Evolutionary conservation across 768 basidiomycete genomes (phyloP).

Genomic region (Ramaria rubella): DNA sequence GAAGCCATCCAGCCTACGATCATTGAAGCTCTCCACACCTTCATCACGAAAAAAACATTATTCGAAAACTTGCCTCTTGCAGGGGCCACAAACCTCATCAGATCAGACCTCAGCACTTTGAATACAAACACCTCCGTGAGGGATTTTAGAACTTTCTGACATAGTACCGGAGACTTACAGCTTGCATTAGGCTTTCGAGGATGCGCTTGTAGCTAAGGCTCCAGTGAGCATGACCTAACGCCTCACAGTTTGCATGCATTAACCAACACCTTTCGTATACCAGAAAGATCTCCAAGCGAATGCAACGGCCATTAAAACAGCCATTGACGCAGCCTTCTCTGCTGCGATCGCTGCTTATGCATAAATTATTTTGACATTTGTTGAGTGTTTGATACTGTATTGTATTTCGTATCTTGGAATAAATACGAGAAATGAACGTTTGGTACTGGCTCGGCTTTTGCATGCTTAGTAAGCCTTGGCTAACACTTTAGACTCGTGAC

Average conservation of each 20-base stretch:
- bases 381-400: not conserved
- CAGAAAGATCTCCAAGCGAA: not conserved
- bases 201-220: not conserved
- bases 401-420: not conserved
- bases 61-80: not conserved
- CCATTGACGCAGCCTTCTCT: not conserved
- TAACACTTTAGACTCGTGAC: too few relatives aligned
- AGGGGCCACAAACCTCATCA: not conserved
- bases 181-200: not conserved
- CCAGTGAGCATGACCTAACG: not conserved
- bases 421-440: not conserved
- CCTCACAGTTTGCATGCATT: not conserved
- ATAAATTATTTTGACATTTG: not conserved
- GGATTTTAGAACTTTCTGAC: not conserved
- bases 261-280: not conserved
- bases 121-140: not conserved
- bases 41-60: not conserved
- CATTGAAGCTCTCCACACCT: not conserved
- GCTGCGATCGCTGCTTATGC: slow-evolving; percentile 6
- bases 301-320: not conserved
- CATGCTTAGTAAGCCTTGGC: too few relatives aligned
- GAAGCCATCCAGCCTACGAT: not conserved
- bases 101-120: not conserved
- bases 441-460: too few relatives aligned
- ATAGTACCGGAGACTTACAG: not conserved